These are phyloP conservation scores for Skeletonema grethae DNA, from an alignment of 108 stramenopile species.

Conservation along the genomic window DNA sequence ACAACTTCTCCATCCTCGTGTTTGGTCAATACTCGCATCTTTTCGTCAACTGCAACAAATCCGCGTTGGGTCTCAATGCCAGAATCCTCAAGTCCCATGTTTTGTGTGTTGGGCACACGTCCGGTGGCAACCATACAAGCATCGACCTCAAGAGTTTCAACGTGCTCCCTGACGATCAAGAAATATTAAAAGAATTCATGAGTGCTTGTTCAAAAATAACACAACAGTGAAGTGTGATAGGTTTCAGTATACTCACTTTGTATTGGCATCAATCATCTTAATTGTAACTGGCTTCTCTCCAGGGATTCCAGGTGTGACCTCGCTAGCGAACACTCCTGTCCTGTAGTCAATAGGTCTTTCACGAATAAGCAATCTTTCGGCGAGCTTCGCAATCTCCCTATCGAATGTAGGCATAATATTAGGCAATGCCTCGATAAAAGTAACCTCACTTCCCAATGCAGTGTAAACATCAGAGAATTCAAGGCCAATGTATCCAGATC, in stretches of 20 bases:
- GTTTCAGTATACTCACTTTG: constrained; percentile 73
- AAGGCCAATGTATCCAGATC: constrained; percentile 98
- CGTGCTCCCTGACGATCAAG: constrained; percentile 73
- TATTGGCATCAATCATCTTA: constrained; percentile 98
- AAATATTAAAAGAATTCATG: neutral
- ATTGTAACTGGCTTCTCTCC: constrained; percentile 97
- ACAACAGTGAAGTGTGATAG: constrained; percentile 1
- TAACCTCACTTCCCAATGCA: constrained; percentile 95
- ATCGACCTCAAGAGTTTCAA: constrained; percentile 97
- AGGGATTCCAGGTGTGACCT: constrained; percentile 95
- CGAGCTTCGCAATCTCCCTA: constrained; percentile 95
- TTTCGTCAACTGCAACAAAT: constrained; percentile 94
- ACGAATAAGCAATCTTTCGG: constrained; percentile 94
- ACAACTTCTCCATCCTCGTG: constrained; percentile 80
- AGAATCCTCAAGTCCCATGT: constrained; percentile 88
- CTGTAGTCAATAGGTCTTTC: constrained; percentile 93
- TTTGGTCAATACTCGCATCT: constrained; percentile 94
- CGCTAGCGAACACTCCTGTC: constrained; percentile 91
- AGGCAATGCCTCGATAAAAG: constrained; percentile 95
- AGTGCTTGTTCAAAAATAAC: neutral
- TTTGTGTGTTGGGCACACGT: constrained; percentile 94
- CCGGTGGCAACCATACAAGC: constrained; percentile 98
- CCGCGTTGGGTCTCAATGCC: constrained; percentile 95
- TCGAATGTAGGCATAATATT: constrained; percentile 98
- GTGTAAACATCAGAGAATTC: constrained; percentile 99